Base-by-base conservation (phyloP, 2,329 filamentous ascomycete genomes). In the Aaosphaeria arxii region DNA sequence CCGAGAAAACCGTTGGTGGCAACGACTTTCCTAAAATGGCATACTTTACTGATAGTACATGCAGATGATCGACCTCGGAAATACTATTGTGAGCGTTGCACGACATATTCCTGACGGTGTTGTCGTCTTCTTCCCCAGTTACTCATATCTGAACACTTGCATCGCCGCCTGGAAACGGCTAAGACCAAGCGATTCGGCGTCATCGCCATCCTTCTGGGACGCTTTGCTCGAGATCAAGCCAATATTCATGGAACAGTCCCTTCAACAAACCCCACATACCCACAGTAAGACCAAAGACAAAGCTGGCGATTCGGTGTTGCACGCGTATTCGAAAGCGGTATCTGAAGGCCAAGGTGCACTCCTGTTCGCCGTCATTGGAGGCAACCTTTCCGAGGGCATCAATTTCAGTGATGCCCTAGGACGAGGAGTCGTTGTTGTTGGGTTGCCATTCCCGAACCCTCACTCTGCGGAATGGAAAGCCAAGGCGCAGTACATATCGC, bases 381-480 rank as follows among this genome's bases (percentile, higher is more conserved):
- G 94, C 11, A 95, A 92, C 57, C 86, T 99, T 73, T 95, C 89
- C 49, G 94, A 99, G 72, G 94, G 94, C 55, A 99, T 99, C 74
- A 99, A 99, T 72, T 99, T 99, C 74, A 92, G 89, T 0, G 91
- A 99, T 71, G 79, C 81, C 3, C 83, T 99, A 0, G 94, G 94
- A 1, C 85, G 94, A 29, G 92, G 89, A 46, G 91, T 99, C 6
- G 76, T 95, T 11, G 87, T 97, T n/a, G 83, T 97, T 11, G 94
- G 94, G 0, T 75, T 99, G 4, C 94, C 94, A 0, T 99, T 95
- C 58, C 91, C 94, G 0, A 99, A 97, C 59, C 85, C 91, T 45
- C 83, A 88, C 57, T 90, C 88, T 7, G 85, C 91, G 1, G 90
- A 96, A 62, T 97, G 92, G 92, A 91, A 89, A 67, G 90, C 92